Percentiles rank a stretch among this genome's conserved stretches.
Evolutionary conservation across 805 yeast genomes (phyloP).

Genomic region (Yamadazyma olivae): DNA sequence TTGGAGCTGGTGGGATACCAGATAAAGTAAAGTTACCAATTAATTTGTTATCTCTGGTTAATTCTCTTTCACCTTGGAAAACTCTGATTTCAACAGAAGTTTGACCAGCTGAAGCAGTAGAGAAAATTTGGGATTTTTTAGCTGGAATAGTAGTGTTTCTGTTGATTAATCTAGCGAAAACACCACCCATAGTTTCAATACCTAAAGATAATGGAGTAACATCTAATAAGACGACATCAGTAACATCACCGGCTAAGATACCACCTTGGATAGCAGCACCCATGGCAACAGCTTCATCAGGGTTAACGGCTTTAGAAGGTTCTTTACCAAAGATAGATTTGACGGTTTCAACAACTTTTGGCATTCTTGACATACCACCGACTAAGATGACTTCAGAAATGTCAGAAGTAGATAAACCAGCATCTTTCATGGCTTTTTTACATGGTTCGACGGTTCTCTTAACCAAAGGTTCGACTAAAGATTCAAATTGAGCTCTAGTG

Average conservation of each 20-base stretch:
- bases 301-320: slow-evolving; percentile 91
- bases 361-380: slow-evolving; percentile 94
- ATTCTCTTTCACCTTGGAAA: slow-evolving; percentile 99
- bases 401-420: slow-evolving; percentile 61
- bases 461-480: slow-evolving; percentile 64
- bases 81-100: slow-evolving; percentile 96
- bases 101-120: slow-evolving; percentile 95
- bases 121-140: slow-evolving; percentile 93
- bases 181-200: slow-evolving; percentile 98
- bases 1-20: slow-evolving; percentile 94
- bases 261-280: slow-evolving; percentile 99
- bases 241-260: slow-evolving; percentile 90
- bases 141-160: slow-evolving; percentile 97
- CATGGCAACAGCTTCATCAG: slow-evolving; percentile 91
- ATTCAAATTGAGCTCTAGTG: slow-evolving; percentile 66
- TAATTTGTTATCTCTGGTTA: slow-evolving; percentile 95
- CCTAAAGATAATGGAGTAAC: slow-evolving; percentile 89
- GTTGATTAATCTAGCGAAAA: slow-evolving; percentile 85
- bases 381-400: slow-evolving; percentile 80
- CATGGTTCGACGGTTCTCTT: slow-evolving; percentile 74
- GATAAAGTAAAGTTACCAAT: slow-evolving; percentile 94
- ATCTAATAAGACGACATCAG: slow-evolving; percentile 85
- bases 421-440: slow-evolving; percentile 80
- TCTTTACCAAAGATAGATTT: slow-evolving; percentile 73
- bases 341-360: slow-evolving; percentile 78